Percentiles rank a stretch among this genome's conserved stretches.
Conservation (phyloP, 129 eudicot species). For the Escallonia rubra region DNA sequence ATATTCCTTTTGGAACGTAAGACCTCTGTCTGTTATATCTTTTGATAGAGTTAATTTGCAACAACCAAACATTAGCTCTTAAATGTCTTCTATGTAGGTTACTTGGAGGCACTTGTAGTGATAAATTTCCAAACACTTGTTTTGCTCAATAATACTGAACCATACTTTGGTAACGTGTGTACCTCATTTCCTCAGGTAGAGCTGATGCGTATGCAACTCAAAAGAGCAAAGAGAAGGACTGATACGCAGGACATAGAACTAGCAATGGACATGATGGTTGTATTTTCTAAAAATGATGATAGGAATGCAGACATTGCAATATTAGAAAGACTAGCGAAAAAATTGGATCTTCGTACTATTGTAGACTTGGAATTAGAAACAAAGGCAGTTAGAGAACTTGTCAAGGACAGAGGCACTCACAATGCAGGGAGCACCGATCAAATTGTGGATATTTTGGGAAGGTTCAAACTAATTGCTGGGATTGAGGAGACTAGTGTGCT, state of each 20-base stretch:
- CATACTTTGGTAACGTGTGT: background rate
- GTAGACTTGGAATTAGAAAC: conserved; percentile 58
- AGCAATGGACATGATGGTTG: conserved; percentile 87
- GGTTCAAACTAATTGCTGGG: conserved; percentile 67
- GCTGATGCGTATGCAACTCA: conserved; percentile 57
- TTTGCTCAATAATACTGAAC: too few relatives aligned
- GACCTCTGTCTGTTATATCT: too few relatives aligned
- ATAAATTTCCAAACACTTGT: too few relatives aligned
- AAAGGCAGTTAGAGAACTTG: conserved; percentile 40
- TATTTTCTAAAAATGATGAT: conserved; percentile 51
- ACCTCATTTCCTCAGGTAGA: conserved; percentile 35
- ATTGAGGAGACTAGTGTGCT: conserved; percentile 37
- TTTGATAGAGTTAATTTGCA: too few relatives aligned
- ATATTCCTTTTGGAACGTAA: too few relatives aligned
- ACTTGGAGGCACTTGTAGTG: too few relatives aligned
- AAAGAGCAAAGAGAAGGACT: conserved; percentile 60
- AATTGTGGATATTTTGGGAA: conserved; percentile 47
- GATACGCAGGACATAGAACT: conserved; percentile 73
- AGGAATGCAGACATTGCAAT: conserved; percentile 64
- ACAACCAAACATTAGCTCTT: too few relatives aligned
- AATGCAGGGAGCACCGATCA: conserved; percentile 33
- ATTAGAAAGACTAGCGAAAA: conserved; percentile 58
- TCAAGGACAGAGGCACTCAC: conserved; percentile 38
- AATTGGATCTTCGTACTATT: conserved; percentile 43
- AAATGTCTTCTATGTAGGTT: too few relatives aligned